Evolutionary conservation across 305 asterid genomes (phyloP), one percentile per base, ranked within the genome.

Genomic region (Stenogyne calaminthoides): DNA sequence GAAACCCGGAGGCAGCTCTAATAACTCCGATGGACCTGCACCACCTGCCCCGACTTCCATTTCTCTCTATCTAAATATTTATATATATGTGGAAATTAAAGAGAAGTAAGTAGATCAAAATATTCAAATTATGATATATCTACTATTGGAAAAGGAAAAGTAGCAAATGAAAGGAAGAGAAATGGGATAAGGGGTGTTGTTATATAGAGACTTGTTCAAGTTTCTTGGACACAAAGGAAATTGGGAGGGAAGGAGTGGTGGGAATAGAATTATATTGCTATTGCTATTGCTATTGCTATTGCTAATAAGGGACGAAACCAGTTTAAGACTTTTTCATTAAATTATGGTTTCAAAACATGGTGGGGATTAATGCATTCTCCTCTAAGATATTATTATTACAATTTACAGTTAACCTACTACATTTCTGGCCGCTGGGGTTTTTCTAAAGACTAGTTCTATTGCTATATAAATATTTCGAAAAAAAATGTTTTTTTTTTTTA

Each of bases 171-270:
- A 69, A 78, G 78, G 82, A 64, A 66, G 32, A 27, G 74, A 69
- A 68, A 57, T 11, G 75, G 80, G 81, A 70, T n/a, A 55, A 40
- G 64, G 75, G 64, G 34, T n/a, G 66, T 74, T 72, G 64, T 70
- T 71, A 60, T 76, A 78, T 78, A 75, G 74, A 72, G 66, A 34
- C 37, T 40, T 52, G 54, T 59, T 67, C 68, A 69, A 79, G 86
- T 83, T 86, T 67, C 96, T 88, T 88, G 82, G 58, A 75, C 80
- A 67, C 78, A 80, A 88, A 90, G 94, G 90, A 72, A 85, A 71
- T 71, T 69, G 51, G 58, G 47, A 65, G 63, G 74, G 83, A 83
- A 83, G 72, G 84, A 74, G 77, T 67, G 78, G 78, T 77, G 74
- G 84, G 80, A 79, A 79, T 74, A 68, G 67, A 73, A 73, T 75